Percentiles rank a stretch among this genome's conserved stretches.
phyloP scores from a whole-genome alignment of 768 basidiomycete species.

The Butyriboletus loyo region DNA sequence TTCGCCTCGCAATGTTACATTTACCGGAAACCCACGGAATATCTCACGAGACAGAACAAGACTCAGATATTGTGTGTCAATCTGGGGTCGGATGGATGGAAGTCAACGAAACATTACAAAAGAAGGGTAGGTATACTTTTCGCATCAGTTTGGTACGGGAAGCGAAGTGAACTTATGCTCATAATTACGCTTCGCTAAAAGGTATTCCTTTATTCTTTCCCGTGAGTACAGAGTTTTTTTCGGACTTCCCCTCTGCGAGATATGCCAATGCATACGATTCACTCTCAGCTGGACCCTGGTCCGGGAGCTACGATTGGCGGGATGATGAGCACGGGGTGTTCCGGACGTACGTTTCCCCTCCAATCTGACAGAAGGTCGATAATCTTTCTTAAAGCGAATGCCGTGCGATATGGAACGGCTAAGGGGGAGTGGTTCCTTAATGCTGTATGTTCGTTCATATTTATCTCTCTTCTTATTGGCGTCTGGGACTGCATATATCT shows the following conservation, averaged over 20 bases:
- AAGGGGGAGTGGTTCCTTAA: conserved; percentile 91
- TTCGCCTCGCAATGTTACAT: background rate
- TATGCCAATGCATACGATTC: background rate
- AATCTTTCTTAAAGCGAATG: conserved; percentile 49
- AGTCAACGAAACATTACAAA: conserved; percentile 62
- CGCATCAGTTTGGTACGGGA: background rate
- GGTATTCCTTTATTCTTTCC: conserved; percentile 84
- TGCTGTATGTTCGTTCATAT: conserved; percentile 43
- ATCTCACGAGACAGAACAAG: conserved; percentile 44
- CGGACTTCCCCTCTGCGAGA: background rate
- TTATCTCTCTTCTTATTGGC: background rate
- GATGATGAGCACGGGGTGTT: conserved; percentile 85
- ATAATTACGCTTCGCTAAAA: conserved; percentile 19
- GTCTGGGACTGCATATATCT: background rate
- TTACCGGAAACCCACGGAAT: background rate
- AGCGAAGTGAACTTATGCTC: background rate
- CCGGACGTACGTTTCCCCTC: conserved; percentile 55
- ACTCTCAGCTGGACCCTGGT: conserved; percentile 63
- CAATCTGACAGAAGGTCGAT: conserved; percentile 15
- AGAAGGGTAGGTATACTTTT: conserved; percentile 43
- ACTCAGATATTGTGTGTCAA: conserved; percentile 73
- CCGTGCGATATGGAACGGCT: conserved; percentile 85
- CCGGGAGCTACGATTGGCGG: conserved; percentile 83
- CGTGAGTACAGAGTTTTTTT: conserved; percentile 34
- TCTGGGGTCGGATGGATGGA: conserved; percentile 70